These are phyloP conservation scores for Russula sp. DNA, from an alignment of 768 basidiomycete species.

Conservation along the genomic window DNA sequence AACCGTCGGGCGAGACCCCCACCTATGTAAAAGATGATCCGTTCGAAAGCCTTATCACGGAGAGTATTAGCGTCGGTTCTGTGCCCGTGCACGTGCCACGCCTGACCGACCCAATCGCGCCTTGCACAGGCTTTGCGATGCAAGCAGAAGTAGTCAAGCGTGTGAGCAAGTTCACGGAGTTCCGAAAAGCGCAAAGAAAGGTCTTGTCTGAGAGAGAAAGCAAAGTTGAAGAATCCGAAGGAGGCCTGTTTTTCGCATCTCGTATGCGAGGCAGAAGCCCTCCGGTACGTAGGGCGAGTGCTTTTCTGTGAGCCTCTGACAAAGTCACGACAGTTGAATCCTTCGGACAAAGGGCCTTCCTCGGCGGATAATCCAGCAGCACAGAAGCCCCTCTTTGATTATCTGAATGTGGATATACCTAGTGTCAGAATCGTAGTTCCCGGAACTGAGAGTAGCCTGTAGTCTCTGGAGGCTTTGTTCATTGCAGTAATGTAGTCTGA, in stretches of 20 bases:
- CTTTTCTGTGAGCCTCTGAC: neutral
- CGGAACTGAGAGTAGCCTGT: neutral
- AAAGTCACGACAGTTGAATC: neutral
- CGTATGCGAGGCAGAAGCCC: neutral
- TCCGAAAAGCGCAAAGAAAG: conserved; percentile 6
- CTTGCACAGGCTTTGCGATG: conserved; percentile 17
- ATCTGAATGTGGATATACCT: conserved; percentile 19
- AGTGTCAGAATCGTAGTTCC: conserved; percentile 9
- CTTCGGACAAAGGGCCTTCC: neutral
- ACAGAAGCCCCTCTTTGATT: conserved; percentile 5
- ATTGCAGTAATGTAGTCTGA: neutral
- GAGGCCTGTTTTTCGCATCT: conserved; percentile 18
- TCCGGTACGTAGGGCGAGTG: neutral
- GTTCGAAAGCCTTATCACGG: conserved; percentile 5
- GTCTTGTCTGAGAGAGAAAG: neutral
- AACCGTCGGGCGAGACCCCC: conserved; percentile 11
- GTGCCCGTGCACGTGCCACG: conserved; percentile 13
- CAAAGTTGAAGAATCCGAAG: neutral
- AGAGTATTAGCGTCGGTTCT: conserved; percentile 11
- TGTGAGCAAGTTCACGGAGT: conserved; percentile 4
- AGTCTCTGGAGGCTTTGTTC: neutral
- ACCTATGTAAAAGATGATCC: conserved; percentile 3
- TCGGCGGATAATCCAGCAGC: neutral
- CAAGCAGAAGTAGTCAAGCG: conserved; percentile 19
- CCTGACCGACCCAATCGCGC: conserved; percentile 18